A percentile compares a stretch with the other conserved stretches of the same genome.
Evolutionary conservation across 2,329 filamentous ascomycete species (phyloP).

Genomic region (Apiospora kogelbergensis): DNA sequence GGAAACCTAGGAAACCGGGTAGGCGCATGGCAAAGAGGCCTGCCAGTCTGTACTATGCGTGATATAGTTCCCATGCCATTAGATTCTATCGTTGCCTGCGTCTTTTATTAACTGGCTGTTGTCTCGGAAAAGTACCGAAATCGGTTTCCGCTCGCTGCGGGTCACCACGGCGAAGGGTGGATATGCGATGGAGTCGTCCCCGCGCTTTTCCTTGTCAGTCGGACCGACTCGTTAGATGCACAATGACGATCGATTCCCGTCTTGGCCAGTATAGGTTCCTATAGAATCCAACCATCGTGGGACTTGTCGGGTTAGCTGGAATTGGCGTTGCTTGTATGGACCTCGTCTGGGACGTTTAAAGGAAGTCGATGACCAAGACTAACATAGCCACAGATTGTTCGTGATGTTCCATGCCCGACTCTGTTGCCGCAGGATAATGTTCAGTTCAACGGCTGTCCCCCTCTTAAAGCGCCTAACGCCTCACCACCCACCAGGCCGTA

Average conservation of each 20-base stretch:
- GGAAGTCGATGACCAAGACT: background rate
- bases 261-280: background rate
- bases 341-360: background rate
- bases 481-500: too few species aligned
- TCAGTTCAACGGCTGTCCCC: too few species aligned
- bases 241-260: slow-evolving; percentile 3
- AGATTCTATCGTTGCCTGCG: too few species aligned
- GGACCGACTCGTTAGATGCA: background rate
- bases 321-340: background rate
- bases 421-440: too few species aligned
- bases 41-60: too few species aligned
- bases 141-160: background rate
- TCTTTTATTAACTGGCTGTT: background rate
- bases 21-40: background rate
- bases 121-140: background rate
- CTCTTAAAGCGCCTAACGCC: too few species aligned
- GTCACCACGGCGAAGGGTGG: background rate
- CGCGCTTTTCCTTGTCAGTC: background rate
- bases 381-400: background rate
- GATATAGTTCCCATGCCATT: too few species aligned
- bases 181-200: background rate
- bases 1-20: background rate
- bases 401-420: too few species aligned
- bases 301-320: background rate
- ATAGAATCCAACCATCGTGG: background rate